These are phyloP conservation scores for Syzygium jambos DNA, from an alignment of 345 rosid genomes.

Conservation along the genomic window DNA sequence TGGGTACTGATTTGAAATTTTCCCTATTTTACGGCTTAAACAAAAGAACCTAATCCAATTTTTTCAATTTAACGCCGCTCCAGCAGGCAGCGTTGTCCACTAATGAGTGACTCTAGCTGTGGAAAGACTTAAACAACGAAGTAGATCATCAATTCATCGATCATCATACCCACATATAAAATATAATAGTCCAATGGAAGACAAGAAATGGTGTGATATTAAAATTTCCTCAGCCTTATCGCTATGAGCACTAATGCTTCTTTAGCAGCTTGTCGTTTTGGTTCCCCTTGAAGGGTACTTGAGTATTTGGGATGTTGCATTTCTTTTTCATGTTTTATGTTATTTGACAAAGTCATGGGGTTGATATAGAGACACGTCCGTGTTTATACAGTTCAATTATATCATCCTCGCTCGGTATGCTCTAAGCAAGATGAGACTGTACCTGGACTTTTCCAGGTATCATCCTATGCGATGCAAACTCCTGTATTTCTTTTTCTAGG, in stretches of 20 bases:
- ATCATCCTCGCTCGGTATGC: neutral
- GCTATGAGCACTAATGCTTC: neutral
- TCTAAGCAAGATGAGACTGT: neutral
- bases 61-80: neutral
- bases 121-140: neutral
- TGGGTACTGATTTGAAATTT: too few species aligned
- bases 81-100: neutral
- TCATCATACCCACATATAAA: neutral
- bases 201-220: neutral
- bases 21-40: neutral
- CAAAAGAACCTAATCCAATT: neutral
- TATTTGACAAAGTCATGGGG: neutral
- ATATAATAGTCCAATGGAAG: neutral
- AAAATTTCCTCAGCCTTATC: neutral
- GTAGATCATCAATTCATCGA: neutral
- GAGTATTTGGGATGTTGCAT: neutral
- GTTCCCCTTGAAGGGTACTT: neutral
- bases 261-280: neutral
- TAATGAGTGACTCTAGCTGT: neutral
- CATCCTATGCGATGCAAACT: neutral
- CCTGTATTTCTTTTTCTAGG: neutral
- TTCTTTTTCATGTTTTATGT: neutral
- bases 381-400: neutral
- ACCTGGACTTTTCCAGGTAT: neutral
- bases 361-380: neutral